These are phyloP conservation scores for Pichia exigua DNA, from an alignment of 805 yeast genomes.

Conservation along the genomic window DNA sequence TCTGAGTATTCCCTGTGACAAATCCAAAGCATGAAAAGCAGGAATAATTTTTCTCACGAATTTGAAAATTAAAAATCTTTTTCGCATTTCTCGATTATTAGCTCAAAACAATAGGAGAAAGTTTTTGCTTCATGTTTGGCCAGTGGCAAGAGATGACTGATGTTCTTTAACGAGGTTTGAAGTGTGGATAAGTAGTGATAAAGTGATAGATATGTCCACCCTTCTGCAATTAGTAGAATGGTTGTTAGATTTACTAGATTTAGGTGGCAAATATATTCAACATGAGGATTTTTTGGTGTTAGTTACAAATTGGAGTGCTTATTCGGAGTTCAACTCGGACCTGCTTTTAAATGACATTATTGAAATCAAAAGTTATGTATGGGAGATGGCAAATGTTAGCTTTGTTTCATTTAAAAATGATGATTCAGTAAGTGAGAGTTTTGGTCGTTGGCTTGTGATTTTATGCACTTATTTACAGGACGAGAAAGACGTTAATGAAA, in stretches of 20 bases:
- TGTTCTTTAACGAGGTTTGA: not conserved
- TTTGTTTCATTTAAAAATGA: not conserved
- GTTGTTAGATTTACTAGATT: not conserved
- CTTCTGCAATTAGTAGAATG: not conserved
- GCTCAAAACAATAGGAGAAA: not conserved
- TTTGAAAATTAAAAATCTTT: no score
- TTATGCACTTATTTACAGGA: not conserved
- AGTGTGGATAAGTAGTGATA: not conserved
- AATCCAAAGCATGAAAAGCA: not conserved
- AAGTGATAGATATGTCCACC: not conserved
- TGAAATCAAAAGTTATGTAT: not conserved
- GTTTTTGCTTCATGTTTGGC: not conserved
- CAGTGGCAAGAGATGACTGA: not conserved
- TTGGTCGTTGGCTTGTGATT: not conserved
- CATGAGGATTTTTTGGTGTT: not conserved
- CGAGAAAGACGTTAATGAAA: not conserved
- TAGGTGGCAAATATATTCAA: not conserved
- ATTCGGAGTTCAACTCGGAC: not conserved
- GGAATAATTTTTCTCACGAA: not conserved
- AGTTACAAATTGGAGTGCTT: not conserved
- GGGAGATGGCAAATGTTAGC: not conserved
- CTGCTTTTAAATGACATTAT: not conserved
- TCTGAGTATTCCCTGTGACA: not conserved
- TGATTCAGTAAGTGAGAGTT: not conserved
- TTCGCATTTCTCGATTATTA: not conserved